Evolutionary conservation across 2,329 filamentous ascomycete species (phyloP).

Genomic region (Ustulina deusta): DNA sequence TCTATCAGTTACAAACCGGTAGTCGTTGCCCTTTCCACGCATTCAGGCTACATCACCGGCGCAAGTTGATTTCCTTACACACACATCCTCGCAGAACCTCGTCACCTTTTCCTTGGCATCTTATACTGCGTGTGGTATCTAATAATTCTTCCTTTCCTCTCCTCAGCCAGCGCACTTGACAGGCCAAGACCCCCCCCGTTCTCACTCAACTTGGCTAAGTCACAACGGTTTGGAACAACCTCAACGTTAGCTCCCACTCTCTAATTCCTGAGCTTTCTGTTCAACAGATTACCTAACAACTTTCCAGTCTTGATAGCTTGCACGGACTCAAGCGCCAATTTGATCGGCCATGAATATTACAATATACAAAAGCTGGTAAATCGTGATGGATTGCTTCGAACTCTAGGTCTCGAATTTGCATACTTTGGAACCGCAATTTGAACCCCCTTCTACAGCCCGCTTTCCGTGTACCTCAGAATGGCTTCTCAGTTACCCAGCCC

Average conservation of each 20-base stretch:
- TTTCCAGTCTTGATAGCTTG: constrained; percentile 18
- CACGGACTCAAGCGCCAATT: constrained; percentile 1
- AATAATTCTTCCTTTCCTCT: constrained; percentile 26
- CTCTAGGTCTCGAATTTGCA: constrained; percentile 29
- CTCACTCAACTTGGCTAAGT: constrained; percentile 12
- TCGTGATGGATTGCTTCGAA: constrained; percentile 38
- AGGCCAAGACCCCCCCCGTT: constrained; percentile 3
- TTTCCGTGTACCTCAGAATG: constrained; percentile 49
- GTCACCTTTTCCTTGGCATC: constrained; percentile 32
- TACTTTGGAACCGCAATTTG: constrained; percentile 25
- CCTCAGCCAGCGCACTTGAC: constrained; percentile 8
- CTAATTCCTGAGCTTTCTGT: background rate
- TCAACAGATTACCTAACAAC: constrained; percentile 25
- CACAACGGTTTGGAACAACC: constrained; percentile 3
- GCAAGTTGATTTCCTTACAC: constrained; percentile 42
- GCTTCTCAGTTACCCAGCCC: constrained; percentile 60
- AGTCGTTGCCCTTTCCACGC: constrained; percentile 43
- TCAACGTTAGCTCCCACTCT: constrained; percentile 15
- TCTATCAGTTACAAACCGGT: constrained; percentile 44
- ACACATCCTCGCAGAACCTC: constrained; percentile 15
- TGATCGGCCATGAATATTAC: constrained; percentile 34
- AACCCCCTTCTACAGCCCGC: constrained; percentile 14
- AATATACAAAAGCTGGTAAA: constrained; percentile 27
- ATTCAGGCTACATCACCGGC: constrained; percentile 37
- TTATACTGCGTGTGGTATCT: constrained; percentile 24